Evolutionary conservation across 306 rosid genomes (phyloP), one percentile per base, ranked within the genome.

Genomic region (Fragaria nilgerrensis): DNA sequence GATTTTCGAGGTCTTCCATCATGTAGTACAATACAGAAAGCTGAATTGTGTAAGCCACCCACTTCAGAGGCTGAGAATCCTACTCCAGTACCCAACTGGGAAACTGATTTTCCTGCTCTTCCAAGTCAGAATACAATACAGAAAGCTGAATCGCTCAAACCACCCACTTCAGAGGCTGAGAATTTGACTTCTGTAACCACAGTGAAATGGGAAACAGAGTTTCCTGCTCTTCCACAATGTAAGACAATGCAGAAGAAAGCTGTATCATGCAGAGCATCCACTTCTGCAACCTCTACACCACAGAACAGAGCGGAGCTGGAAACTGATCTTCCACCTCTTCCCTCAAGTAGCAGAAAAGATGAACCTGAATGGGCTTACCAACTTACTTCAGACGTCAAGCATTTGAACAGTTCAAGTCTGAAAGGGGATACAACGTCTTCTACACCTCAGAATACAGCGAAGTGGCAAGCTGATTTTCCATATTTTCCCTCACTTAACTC

Each of bases 401-500:
- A 63, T 63, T 3, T 32, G 43, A 32, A 32, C 8, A 5, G 44
- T 29, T 15, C 11, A 32, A 7, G 12, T 13, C 11, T 13, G 41
- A 29, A 29, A 12, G 19, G 20, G 68, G 9, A 14, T 62, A 2
- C 41, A 2, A 41, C 78, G 34, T 78, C 80, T 27, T 29, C 10
- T 13, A 15, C 68, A 29, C 39, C 19, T 62, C 68, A 62, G 68
- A 29, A 62, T 16, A 62, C 41, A 62, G 11, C 29, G 41, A 62
- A 16, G 68, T 13, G 19, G 41, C 41, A 63, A 63, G 10, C 43
- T 14, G 68, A 63, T 63, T 63, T 15, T 73, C 48, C 29, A n/a
- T 66, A 85, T 77, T 78, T 72, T 81, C 74, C 88, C 43, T 82
- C 77, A n/a, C 37, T 64, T 7, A 85, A 77, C 58, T 15, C 77